phyloP scores from a whole-genome alignment of 345 rosid genomes.

The Citrus sp. region DNA sequence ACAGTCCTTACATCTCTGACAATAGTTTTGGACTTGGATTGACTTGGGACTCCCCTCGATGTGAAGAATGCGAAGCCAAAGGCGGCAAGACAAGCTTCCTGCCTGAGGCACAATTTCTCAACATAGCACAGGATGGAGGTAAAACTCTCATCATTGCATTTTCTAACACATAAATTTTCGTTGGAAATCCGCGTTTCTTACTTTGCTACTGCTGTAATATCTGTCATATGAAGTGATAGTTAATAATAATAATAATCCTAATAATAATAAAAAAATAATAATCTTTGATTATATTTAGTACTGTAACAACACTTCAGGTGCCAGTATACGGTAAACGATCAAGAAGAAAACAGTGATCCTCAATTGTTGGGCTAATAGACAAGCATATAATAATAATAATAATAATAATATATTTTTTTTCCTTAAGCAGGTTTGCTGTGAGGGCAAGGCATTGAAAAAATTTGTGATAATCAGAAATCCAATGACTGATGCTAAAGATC shows the following conservation, averaged over 20 bases:
- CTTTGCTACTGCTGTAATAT: no score
- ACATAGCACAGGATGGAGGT: not conserved
- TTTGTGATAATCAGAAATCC: not conserved
- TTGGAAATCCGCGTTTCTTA: not conserved
- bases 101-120: not conserved
- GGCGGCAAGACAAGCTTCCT: not conserved
- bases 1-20: slow-evolving; percentile 52
- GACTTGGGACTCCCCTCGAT: slow-evolving; percentile 43
- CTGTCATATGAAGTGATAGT: no score
- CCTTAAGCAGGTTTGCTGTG: not conserved
- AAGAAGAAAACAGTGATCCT: no score
- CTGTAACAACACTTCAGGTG: no score
- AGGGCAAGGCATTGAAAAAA: not conserved
- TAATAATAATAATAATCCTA: no score
- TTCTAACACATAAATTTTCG: not conserved
- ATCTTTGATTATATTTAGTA: no score
- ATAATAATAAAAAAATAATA: no score
- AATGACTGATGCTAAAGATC: no score
- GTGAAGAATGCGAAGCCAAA: slow-evolving; percentile 6
- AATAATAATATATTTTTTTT: no score
- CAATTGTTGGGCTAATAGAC: no score
- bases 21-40: slow-evolving; percentile 55
- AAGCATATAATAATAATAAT: no score
- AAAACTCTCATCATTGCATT: not conserved
- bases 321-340: no score